Percentiles rank a stretch among this genome's conserved stretches.
Conservation (phyloP, 192 early-diverging fungal species). For the Coemansia sp. region DNA sequence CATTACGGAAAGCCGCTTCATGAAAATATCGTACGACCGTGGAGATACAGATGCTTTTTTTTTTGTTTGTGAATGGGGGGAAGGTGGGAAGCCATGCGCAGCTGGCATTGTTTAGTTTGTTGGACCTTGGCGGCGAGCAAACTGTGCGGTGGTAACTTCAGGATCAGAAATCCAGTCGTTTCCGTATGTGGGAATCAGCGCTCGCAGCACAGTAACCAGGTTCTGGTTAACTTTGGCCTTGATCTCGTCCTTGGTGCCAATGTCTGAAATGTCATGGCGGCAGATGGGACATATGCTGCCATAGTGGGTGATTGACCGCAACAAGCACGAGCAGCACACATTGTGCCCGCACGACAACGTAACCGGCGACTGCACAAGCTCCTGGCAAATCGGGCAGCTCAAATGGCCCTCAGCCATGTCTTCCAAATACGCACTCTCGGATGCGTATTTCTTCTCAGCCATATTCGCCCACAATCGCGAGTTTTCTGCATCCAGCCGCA, state of each 20-base stretch:
- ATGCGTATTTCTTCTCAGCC: conserved; percentile 7
- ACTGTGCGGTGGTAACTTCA: conserved; percentile 13
- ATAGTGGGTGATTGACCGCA: conserved; percentile 23
- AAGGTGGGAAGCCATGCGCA: too few relatives aligned
- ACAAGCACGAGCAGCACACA: conserved; percentile 37
- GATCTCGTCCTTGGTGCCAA: conserved; percentile 16
- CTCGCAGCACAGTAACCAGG: conserved; percentile 30
- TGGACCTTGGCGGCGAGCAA: conserved; percentile 10
- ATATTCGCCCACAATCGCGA: conserved; percentile 34
- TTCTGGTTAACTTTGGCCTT: conserved; percentile 24
- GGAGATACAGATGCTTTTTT: not conserved
- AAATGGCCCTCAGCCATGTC: conserved; percentile 25
- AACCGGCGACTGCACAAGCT: conserved; percentile 38
- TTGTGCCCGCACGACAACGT: conserved; percentile 49
- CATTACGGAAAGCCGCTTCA: not conserved
- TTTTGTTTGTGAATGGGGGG: too few relatives aligned
- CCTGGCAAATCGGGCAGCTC: conserved; percentile 46
- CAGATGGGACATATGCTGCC: conserved; percentile 43
- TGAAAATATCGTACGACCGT: conserved; percentile 2
- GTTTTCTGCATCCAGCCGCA: conserved; percentile 39
- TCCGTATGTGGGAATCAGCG: conserved; percentile 44
- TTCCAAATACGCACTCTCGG: conserved; percentile 30
- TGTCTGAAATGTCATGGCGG: conserved; percentile 23
- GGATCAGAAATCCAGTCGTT: conserved; percentile 13
- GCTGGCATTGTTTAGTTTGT: too few relatives aligned